Conservation (phyloP, 768 basidiomycete species). For the Suillus clintonianus region DNA sequence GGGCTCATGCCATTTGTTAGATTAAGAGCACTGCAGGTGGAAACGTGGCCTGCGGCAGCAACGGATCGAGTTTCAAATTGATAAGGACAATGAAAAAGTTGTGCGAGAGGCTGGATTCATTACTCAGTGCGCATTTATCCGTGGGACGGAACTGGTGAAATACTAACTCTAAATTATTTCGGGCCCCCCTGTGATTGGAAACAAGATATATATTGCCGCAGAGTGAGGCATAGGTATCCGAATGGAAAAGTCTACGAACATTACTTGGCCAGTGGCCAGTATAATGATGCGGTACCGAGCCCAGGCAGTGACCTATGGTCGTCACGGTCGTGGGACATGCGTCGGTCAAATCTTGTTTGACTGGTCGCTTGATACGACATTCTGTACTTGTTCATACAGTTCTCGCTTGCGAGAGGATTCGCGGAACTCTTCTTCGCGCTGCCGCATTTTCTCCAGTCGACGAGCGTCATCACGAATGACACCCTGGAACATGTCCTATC, state of each 20-base stretch:
- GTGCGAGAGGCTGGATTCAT: not conserved
- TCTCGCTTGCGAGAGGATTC: conserved; percentile 66
- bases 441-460: conserved; percentile 65
- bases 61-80: not conserved
- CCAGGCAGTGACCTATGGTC: not conserved
- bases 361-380: conserved; percentile 21
- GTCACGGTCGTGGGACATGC: not conserved
- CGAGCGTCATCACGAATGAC: conserved; percentile 89
- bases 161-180: not conserved
- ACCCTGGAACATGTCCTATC: conserved; percentile 87
- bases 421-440: conserved; percentile 62
- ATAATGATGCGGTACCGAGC: not conserved
- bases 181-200: not conserved
- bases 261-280: too few species aligned
- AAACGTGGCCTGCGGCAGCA: not conserved
- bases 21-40: not conserved
- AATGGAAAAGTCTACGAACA: not conserved
- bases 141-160: not conserved
- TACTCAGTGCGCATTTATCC: not conserved
- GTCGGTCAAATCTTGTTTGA: conserved; percentile 6
- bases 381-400: conserved; percentile 60
- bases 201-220: not conserved
- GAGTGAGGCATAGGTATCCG: not conserved
- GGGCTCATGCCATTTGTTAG: not conserved
- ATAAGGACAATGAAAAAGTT: not conserved